phyloP scores from a whole-genome alignment of 164 flowering plant genomes.

The Aristolochia fimbriata region DNA sequence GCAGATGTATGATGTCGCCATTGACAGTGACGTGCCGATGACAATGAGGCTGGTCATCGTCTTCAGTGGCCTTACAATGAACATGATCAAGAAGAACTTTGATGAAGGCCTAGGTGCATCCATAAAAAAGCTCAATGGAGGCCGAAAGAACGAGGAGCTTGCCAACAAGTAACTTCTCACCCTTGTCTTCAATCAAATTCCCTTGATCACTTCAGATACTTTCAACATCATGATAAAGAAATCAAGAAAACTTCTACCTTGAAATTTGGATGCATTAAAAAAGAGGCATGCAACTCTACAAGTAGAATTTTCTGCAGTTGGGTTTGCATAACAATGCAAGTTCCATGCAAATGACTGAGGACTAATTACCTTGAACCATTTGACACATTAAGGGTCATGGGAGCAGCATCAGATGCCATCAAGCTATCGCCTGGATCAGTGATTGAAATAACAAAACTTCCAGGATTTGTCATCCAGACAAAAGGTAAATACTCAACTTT shows the following conservation, averaged over 20 bases:
- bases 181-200: neutral
- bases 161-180: conserved; percentile 23
- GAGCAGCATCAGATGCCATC: conserved; percentile 40
- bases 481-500: conserved; percentile 25
- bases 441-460: conserved; percentile 41
- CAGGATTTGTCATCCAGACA: conserved; percentile 43
- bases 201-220: too few species aligned
- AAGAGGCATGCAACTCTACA: too few species aligned
- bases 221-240: too few species aligned
- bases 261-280: too few species aligned
- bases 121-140: conserved; percentile 46
- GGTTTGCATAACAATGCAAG: too few species aligned
- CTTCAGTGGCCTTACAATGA: conserved; percentile 38
- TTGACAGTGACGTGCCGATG: conserved; percentile 47
- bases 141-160: conserved; percentile 43
- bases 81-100: conserved; percentile 44
- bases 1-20: conserved; percentile 45
- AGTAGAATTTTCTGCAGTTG: too few species aligned
- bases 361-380: neutral
- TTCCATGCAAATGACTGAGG: too few species aligned
- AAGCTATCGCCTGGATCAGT: conserved; percentile 46
- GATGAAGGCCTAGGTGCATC: conserved; percentile 49
- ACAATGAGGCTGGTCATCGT: conserved; percentile 43
- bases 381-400: conserved; percentile 36
- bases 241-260: too few species aligned